These are phyloP conservation scores for Xerocomellus amylosporus DNA, from an alignment of 768 basidiomycete genomes.

Conservation along the genomic window DNA sequence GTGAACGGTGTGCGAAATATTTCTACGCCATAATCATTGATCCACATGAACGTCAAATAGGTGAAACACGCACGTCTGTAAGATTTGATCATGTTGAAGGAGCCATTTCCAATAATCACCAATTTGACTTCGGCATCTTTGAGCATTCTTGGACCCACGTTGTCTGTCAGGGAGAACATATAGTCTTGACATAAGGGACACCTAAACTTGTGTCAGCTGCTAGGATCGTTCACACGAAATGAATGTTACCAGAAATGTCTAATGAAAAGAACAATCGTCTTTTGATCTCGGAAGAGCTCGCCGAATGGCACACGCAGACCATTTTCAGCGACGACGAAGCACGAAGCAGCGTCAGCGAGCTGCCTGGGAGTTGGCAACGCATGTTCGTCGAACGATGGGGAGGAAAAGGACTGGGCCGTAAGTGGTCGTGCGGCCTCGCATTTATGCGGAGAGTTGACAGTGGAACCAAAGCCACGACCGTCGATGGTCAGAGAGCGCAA, in stretches of 20 bases:
- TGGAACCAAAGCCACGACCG: constrained; percentile 6
- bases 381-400: constrained; percentile 40
- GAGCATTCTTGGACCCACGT: constrained; percentile 47
- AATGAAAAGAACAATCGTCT: constrained; percentile 79
- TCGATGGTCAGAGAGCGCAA: constrained; percentile 21
- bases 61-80: constrained; percentile 52
- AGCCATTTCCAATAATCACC: constrained; percentile 77
- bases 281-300: constrained; percentile 54
- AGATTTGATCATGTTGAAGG: constrained; percentile 70
- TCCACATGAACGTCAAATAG: not conserved
- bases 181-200: constrained; percentile 89
- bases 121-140: constrained; percentile 52
- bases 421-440: constrained; percentile 16
- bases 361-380: constrained; percentile 52
- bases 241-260: constrained; percentile 70
- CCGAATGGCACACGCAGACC: constrained; percentile 69
- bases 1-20: constrained; percentile 70
- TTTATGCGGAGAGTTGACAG: not conserved
- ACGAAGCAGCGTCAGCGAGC: constrained; percentile 57
- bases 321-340: constrained; percentile 63
- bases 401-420: constrained; percentile 9
- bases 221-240: not conserved
- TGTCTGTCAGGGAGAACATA: constrained; percentile 60
- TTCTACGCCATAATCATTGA: constrained; percentile 34
- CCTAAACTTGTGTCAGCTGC: constrained; percentile 32